Evolutionary conservation across 139 green algal species (phyloP).

Genomic region (Trebouxia sp.): DNA sequence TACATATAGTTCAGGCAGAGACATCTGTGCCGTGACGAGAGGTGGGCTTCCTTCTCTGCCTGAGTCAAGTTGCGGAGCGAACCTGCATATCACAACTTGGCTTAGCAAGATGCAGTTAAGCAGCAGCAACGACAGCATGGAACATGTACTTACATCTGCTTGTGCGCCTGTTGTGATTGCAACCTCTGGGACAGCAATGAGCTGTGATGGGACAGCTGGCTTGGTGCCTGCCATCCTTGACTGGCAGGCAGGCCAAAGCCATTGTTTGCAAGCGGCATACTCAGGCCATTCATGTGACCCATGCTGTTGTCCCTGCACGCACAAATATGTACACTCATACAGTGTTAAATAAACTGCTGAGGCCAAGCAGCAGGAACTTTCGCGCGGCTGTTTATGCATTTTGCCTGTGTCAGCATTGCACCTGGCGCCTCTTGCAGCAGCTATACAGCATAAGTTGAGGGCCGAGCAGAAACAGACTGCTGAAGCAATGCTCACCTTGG

Average conservation of each 20-base stretch:
- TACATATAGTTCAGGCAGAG: constrained; percentile 8
- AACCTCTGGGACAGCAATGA: not conserved
- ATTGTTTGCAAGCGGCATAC: not conserved
- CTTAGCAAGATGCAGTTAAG: not conserved
- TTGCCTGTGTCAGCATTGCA: too few relatives aligned
- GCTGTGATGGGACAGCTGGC: not conserved
- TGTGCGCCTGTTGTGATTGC: not conserved
- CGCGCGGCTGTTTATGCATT: too few relatives aligned
- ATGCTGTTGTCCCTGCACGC: not conserved
- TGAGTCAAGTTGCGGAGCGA: not conserved
- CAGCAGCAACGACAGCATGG: not conserved
- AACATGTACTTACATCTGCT: not conserved
- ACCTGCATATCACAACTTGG: not conserved
- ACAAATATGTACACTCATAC: not conserved
- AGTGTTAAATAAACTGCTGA: too few relatives aligned
- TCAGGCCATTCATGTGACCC: not conserved
- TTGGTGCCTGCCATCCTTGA: not conserved
- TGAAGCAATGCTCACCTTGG: not conserved
- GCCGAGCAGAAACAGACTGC: not conserved
- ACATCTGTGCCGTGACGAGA: not conserved
- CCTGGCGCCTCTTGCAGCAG: too few relatives aligned
- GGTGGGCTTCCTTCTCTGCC: not conserved
- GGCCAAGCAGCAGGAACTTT: not conserved
- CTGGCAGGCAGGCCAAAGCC: not conserved
- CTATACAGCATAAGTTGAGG: too few relatives aligned